Conservation (phyloP, 1,139 yeast genomes). For the Suhomyces ambrosiae region DNA sequence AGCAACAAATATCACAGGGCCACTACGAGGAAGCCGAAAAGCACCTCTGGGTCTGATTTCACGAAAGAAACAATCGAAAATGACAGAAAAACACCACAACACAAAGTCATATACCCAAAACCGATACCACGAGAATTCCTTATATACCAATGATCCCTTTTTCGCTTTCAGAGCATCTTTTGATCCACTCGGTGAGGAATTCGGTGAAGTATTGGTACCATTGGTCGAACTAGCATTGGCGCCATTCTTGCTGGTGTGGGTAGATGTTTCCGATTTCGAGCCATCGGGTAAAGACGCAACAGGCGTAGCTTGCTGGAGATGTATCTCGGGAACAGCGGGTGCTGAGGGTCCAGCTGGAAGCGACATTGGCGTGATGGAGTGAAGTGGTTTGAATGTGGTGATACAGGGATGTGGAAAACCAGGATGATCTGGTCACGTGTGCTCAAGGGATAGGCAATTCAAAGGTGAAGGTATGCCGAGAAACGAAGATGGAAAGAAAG, state of each 20-base stretch:
- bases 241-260: not conserved
- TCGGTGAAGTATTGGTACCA: too few species aligned
- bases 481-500: too few species aligned
- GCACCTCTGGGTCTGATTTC: slow-evolving; percentile 92
- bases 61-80: slow-evolving; percentile 70
- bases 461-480: too few species aligned
- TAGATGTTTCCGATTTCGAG: not conserved
- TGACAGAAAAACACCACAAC: slow-evolving; percentile 48
- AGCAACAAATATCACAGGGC: slow-evolving; percentile 91
- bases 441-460: not conserved
- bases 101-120: slow-evolving; percentile 49
- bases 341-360: not conserved
- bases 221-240: too few species aligned
- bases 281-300: not conserved
- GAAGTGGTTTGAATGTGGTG: not conserved
- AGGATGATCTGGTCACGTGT: not conserved
- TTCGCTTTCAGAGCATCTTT: not conserved
- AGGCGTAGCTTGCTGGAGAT: not conserved
- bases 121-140: slow-evolving; percentile 33
- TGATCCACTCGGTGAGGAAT: too few species aligned
- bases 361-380: not conserved
- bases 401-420: not conserved
- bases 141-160: slow-evolving; percentile 2
- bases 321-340: not conserved
- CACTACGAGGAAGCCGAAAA: slow-evolving; percentile 76